Percentiles rank a stretch among this genome's conserved stretches.
phyloP scores from a whole-genome alignment of 306 rosid genomes.

The Canavalia ensiformis region DNA sequence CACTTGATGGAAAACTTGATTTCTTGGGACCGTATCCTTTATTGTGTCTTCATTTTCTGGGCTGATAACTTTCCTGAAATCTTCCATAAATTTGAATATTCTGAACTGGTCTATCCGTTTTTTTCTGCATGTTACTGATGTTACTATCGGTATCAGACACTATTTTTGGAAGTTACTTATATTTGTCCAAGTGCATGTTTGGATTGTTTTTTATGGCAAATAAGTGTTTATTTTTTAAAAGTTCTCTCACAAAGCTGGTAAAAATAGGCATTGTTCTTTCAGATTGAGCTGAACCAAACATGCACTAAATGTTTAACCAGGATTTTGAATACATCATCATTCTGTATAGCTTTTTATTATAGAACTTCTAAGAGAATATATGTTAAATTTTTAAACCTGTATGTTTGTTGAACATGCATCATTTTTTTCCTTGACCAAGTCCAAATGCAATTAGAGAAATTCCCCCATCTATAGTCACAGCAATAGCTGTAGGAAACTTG shows the following conservation, averaged over 20 bases:
- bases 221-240: too few species aligned
- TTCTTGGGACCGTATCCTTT: constrained; percentile 97
- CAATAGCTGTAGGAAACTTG: constrained; percentile 86
- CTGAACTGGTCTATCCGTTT: constrained; percentile 21
- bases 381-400: background rate
- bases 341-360: background rate
- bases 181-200: background rate
- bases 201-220: too few species aligned
- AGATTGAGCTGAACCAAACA: too few species aligned
- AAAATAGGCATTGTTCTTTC: too few species aligned
- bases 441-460: constrained; percentile 65
- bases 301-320: constrained; percentile 25
- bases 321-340: background rate
- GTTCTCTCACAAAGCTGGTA: too few species aligned
- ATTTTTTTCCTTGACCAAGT: constrained; percentile 58
- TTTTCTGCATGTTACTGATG: background rate
- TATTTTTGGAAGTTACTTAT: constrained; percentile 20
- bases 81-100: background rate
- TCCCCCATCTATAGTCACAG: constrained; percentile 73
- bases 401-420: background rate
- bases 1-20: constrained; percentile 68
- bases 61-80: background rate
- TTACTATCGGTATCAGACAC: background rate
- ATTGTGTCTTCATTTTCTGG: constrained; percentile 16
- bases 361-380: constrained; percentile 21